A percentile compares a stretch with the other conserved stretches of the same genome.
These are phyloP conservation scores for Phytophthora hibernalis DNA, from an alignment of 352 stramenopile genomes.

Conservation along the genomic window DNA sequence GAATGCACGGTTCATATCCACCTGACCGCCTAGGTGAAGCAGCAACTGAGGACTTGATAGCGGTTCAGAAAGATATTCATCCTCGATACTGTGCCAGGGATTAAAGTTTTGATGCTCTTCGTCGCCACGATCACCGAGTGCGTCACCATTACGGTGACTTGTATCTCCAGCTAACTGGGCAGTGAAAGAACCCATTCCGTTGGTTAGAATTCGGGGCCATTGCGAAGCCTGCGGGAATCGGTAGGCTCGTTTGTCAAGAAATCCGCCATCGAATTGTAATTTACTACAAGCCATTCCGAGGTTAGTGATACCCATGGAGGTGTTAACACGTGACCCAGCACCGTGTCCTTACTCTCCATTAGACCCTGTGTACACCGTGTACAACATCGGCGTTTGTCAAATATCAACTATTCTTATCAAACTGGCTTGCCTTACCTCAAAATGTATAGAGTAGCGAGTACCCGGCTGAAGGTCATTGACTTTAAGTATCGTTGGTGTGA, in stretches of 20 bases:
- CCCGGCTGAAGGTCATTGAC: conserved; percentile 60
- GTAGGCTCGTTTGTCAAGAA: conserved; percentile 23
- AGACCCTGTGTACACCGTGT: conserved; percentile 40
- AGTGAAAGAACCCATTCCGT: conserved; percentile 46
- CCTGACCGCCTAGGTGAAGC: conserved; percentile 69
- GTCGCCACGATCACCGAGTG: conserved; percentile 47
- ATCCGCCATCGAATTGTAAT: conserved; percentile 43
- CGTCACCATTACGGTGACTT: conserved; percentile 47
- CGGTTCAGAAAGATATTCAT: conserved; percentile 60
- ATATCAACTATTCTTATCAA: background rate
- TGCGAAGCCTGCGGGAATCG: conserved; percentile 9
- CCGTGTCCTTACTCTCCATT: conserved; percentile 27
- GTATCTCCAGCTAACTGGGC: conserved; percentile 40
- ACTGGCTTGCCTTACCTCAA: conserved; percentile 47
- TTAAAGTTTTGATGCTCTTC: conserved; percentile 50
- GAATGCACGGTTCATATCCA: conserved; percentile 59
- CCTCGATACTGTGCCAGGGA: conserved; percentile 70
- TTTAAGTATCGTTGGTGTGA: conserved; percentile 67
- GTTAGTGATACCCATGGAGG: conserved; percentile 43
- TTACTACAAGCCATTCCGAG: conserved; percentile 65
- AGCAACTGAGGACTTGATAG: conserved; percentile 55
- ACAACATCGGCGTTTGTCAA: background rate
- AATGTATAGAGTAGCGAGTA: conserved; percentile 61
- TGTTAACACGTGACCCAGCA: conserved; percentile 48
- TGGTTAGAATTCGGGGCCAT: conserved; percentile 53